Conservation (phyloP, 352 stramenopile genomes). For the Pythium guiyangense region DNA sequence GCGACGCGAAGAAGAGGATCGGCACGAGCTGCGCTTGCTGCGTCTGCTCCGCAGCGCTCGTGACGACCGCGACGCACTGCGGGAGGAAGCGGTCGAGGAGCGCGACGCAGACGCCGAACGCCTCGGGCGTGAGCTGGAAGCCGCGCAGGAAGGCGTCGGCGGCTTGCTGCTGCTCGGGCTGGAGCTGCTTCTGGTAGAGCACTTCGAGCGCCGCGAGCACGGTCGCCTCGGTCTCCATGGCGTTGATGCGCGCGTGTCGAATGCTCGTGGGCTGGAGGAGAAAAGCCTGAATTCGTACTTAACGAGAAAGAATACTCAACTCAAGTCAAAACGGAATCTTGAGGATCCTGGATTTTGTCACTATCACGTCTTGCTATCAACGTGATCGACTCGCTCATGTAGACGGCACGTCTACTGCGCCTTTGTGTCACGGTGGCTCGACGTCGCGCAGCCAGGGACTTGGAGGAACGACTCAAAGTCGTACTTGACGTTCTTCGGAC, state of each 20-base stretch:
- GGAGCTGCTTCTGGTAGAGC: constrained; percentile 54
- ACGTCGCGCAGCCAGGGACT: constrained; percentile 82
- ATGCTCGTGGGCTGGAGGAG: neutral
- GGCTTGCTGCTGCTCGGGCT: constrained; percentile 49
- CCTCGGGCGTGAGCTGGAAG: constrained; percentile 76
- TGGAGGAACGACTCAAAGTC: constrained; percentile 94
- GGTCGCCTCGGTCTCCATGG: constrained; percentile 16
- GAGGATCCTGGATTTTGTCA: neutral
- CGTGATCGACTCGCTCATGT: too few relatives aligned
- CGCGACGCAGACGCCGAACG: constrained; percentile 60
- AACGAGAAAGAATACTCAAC: too few relatives aligned
- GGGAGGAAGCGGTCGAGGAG: constrained; percentile 63
- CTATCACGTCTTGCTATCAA: neutral
- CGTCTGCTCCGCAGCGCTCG: constrained; percentile 6
- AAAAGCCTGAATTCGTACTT: neutral
- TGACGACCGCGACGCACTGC: constrained; percentile 3
- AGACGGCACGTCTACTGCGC: constrained; percentile 1
- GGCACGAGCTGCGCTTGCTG: constrained; percentile 26
- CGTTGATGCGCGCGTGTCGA: neutral
- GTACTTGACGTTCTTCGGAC: constrained; percentile 91
- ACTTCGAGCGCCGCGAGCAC: constrained; percentile 49
- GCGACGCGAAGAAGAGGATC: constrained; percentile 71
- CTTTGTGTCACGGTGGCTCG: constrained; percentile 78
- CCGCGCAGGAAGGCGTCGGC: constrained; percentile 72
- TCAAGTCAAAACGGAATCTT: neutral